Conservation (phyloP, 2,329 filamentous ascomycete genomes). For the Pyrenophora graminea region DNA sequence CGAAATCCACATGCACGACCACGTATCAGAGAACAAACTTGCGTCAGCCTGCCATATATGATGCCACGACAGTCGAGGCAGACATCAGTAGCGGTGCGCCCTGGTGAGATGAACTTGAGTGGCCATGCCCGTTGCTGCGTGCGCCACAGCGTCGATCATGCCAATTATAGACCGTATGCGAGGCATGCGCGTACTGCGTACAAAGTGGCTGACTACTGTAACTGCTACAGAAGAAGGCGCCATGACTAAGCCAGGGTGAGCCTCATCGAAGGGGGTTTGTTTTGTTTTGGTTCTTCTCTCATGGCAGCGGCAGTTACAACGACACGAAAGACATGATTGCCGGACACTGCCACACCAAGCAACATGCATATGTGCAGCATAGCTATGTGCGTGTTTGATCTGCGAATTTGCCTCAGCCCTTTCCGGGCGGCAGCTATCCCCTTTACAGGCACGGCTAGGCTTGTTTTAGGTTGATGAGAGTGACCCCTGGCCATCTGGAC, state of each 20-base stretch:
- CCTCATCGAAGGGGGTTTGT: too few relatives aligned
- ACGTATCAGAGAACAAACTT: neutral
- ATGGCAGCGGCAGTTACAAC: neutral
- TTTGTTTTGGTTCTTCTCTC: too few relatives aligned
- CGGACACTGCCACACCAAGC: neutral
- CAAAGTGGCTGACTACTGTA: conserved; percentile 2
- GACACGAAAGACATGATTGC: neutral
- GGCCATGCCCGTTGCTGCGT: neutral
- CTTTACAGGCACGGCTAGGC: conserved; percentile 1
- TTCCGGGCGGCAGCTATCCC: conserved; percentile 4
- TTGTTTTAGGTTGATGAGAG: neutral
- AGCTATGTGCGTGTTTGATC: neutral
- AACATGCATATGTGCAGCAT: too few relatives aligned
- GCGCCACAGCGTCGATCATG: conserved; percentile 3
- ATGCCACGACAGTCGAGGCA: neutral
- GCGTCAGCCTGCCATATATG: conserved; percentile 3
- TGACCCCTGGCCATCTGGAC: too few relatives aligned
- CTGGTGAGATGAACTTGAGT: neutral
- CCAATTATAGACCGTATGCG: conserved; percentile 5
- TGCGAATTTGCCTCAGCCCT: conserved; percentile 5
- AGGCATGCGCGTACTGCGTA: conserved; percentile 10
- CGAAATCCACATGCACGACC: neutral
- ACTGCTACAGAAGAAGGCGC: neutral
- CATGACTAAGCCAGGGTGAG: too few relatives aligned
- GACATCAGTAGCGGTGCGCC: neutral